Percentiles rank a stretch among this genome's conserved stretches.
Conservation (phyloP, 257 asterid genomes). For the Ligustrum vulgare region DNA sequence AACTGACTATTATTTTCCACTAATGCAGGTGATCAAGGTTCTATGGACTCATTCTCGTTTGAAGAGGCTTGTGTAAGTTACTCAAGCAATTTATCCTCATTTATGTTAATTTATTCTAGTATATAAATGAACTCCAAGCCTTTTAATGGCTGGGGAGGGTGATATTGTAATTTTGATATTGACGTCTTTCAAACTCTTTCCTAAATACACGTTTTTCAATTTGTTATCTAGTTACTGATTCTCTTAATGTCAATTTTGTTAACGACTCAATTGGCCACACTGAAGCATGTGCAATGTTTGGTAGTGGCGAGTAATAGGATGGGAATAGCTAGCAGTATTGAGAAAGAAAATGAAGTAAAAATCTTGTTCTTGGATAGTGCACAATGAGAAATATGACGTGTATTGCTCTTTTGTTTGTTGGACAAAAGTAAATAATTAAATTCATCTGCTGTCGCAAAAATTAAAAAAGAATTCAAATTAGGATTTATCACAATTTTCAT, state of each 20-base stretch:
- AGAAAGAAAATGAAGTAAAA: not conserved
- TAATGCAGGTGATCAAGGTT: conserved; percentile 81
- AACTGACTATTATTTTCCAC: not conserved
- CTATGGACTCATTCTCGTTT: conserved; percentile 76
- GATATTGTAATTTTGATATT: not conserved
- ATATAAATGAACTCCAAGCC: not conserved
- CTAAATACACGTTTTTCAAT: not conserved
- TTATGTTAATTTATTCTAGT: not conserved
- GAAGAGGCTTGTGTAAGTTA: conserved; percentile 91
- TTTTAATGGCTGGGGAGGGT: not conserved
- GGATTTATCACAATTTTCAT: no score
- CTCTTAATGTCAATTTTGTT: not conserved
- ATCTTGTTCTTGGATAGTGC: not conserved
- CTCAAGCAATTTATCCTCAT: not conserved
- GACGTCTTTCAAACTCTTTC: not conserved
- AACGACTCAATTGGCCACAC: not conserved
- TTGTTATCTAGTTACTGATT: not conserved
- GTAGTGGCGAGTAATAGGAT: not conserved
- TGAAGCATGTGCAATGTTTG: not conserved
- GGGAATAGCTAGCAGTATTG: not conserved
- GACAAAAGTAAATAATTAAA: no score
- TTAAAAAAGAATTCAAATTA: no score
- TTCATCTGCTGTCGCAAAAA: not conserved
- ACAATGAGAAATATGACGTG: no score
- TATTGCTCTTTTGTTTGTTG: not conserved